Evolutionary conservation across 2,329 filamentous ascomycete genomes (phyloP), one percentile per base, ranked within the genome.

Genomic region (Neonectria ditissima): DNA sequence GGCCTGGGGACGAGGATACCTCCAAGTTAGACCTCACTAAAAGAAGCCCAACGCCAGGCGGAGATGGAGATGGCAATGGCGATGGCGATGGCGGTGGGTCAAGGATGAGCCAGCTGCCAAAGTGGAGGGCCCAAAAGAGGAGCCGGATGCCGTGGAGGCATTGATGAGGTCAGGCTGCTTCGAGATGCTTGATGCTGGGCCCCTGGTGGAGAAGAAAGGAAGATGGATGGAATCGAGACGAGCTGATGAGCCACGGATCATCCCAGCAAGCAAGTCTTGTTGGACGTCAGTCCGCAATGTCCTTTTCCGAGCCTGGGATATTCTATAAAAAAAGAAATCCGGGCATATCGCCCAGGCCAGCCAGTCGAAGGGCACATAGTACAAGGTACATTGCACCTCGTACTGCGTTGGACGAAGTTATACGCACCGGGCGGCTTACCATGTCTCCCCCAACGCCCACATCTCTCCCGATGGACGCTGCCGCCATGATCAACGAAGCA

Each of bases 61-160:
- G 58, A 69, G 54, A 26, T 26, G 62, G 58, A 69, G 54, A 26
- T 26, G 24, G 24, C 24, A 6, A 68, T 55, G 66, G 61, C 64
- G 65, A 69, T 64, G 65, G 58, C 54, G 66, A 62, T 62, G 48
- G 56, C 50, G 66, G 69, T 72, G 69, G 69, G 69, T 65, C 61
- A 43, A 22, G 44, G 55, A 59, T 44, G 56, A 66, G 54, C 54
- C 16, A 39, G 37, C 16, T 39, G 37, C 37, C 63, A 53, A 39
- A 58, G 63, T 62, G 60, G 67, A 68, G 65, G 65, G 50, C 44
- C 32, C 50, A 34, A 39, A 52, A 59, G 59, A 59, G 60, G 60
- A 66, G 54, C 59, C 60, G 59, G 55, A 67, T 55, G 65, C 57
- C 39, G 65, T 59, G 65, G 65, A 63, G 59, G 41, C 58, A 53